Percentiles rank a stretch among this genome's conserved stretches.
Evolutionary conservation across 345 rosid genomes (phyloP).

Genomic region (Citropsis articulata): DNA sequence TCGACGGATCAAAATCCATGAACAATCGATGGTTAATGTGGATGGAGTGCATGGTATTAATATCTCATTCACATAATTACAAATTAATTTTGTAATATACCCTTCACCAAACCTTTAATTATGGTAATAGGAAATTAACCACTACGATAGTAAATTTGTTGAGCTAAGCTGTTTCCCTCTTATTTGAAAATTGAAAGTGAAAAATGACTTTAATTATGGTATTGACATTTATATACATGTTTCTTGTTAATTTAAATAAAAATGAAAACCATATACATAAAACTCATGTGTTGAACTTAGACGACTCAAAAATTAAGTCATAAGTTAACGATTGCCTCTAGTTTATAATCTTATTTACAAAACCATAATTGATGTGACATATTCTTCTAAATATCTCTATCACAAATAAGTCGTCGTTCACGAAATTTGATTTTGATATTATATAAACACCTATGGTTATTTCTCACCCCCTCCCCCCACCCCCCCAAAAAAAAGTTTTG

Average conservation of each 20-base stretch:
- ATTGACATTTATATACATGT: neutral
- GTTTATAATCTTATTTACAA: too few relatives aligned
- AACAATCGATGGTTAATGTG: neutral
- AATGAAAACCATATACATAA: neutral
- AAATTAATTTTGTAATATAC: neutral
- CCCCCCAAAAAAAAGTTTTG: too few relatives aligned
- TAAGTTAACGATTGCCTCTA: too few relatives aligned
- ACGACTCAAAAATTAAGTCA: too few relatives aligned
- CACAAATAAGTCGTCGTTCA: too few relatives aligned
- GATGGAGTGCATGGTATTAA: neutral
- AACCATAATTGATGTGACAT: too few relatives aligned
- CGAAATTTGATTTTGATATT: too few relatives aligned
- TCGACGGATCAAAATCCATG: neutral
- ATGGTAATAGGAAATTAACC: neutral
- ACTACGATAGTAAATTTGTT: neutral
- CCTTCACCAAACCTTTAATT: neutral
- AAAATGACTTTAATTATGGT: neutral
- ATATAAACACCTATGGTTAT: too few relatives aligned
- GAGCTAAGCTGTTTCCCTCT: neutral
- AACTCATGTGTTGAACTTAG: too few relatives aligned
- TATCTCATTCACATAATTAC: neutral
- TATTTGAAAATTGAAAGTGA: neutral
- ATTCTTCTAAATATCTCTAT: too few relatives aligned
- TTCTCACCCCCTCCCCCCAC: too few relatives aligned
- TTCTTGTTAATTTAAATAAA: neutral